Base-by-base conservation (phyloP, 768 basidiomycete genomes). In the Lyophyllum shimeji region DNA sequence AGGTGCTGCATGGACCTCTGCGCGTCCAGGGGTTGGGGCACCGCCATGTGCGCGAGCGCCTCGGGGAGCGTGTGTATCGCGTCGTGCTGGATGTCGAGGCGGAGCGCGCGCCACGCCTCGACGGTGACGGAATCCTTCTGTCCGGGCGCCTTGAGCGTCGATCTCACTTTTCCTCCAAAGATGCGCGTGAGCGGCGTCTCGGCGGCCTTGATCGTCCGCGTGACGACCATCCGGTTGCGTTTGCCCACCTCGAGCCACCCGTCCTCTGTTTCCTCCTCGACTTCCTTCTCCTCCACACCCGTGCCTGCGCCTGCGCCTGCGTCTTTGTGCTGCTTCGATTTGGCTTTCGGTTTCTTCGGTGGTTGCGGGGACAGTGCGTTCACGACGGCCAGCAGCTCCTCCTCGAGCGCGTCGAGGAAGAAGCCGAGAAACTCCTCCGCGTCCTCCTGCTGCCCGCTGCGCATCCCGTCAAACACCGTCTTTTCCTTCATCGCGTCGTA, bases 351-450 rank as follows among this genome's bases (percentile, higher is more conserved):
- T n/a, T 71, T 62, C 9, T 77, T 69, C 2, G 80, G 74, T 11
- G 73, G 69, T 15, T 86, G 64, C 0, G 86, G 64, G 0, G 84
- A 77, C 6, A 66, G 53, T 1, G 63, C 60, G 25, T 83, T 75
- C 7, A 84, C 70, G n/a, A 96, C 72, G 2, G 79, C 77, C 3
- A 92, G 72, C 11, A 98, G 68, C 73, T 98, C 96, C 68, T 99
- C 96, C 69, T 96, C 93, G 5, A 99, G 75, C 0, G 94, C 91
- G 63, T 98, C 94, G 23, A 98, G 78, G 73, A 93, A 96, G 74
- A 97, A 98, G 2, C 96, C 96, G n/a, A 98, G 77, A 70, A 97
- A 98, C 71, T 99, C 96, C 70, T 99, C 95, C 9, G 95, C 96
- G 56, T 99, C 96, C 69, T 99, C 96, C 73, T 99, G 96, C 56